Evolutionary conservation across 441 rosid genomes (phyloP).

Genomic region (Theobroma grandiflorum): DNA sequence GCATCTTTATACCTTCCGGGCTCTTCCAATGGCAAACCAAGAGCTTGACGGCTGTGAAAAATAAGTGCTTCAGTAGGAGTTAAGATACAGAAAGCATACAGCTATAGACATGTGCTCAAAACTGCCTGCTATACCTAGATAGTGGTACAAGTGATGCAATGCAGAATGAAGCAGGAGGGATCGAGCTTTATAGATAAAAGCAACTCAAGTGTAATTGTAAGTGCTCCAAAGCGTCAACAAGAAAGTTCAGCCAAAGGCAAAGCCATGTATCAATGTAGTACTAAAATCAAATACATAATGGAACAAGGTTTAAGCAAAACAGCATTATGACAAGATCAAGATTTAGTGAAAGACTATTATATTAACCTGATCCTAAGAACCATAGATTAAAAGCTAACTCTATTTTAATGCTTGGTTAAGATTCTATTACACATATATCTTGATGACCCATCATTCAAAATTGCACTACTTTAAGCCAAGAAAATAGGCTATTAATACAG

Average conservation of each 20-base stretch:
- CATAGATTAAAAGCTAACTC: background rate
- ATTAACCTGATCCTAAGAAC: background rate
- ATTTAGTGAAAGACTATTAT: background rate
- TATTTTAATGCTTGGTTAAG: background rate
- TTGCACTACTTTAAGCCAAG: background rate
- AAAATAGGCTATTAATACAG: background rate
- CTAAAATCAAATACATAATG: background rate
- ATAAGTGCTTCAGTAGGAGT: slow-evolving; percentile 1
- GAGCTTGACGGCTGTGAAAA: slow-evolving; percentile 74
- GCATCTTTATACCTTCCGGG: slow-evolving; percentile 89
- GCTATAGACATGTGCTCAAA: background rate
- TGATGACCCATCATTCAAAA: background rate
- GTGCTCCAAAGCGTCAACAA: background rate
- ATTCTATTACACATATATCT: background rate
- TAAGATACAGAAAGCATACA: background rate
- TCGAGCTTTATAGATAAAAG: background rate
- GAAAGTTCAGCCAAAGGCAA: background rate
- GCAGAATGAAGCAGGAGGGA: slow-evolving; percentile 7
- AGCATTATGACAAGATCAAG: background rate
- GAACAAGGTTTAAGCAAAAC: background rate
- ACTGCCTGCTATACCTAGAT: background rate
- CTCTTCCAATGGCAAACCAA: slow-evolving; percentile 93
- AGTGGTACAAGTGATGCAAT: background rate
- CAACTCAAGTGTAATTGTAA: background rate
- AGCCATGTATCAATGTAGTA: background rate